Evolutionary conservation across 139 green algal species (phyloP), one percentile per base, ranked within the genome.

Genomic region (Desmodesmus armatus): DNA sequence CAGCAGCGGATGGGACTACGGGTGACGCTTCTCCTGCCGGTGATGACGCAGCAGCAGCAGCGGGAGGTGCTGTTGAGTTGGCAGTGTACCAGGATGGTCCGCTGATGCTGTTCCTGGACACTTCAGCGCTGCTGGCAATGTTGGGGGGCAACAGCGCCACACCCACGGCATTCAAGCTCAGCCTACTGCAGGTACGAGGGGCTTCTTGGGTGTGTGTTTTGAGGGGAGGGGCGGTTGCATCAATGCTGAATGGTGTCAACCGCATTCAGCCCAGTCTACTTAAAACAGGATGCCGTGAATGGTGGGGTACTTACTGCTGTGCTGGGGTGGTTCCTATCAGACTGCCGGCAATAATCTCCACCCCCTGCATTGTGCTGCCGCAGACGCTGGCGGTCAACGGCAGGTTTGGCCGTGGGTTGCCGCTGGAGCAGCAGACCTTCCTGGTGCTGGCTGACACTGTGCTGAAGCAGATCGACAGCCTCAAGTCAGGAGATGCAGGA

Each of bases 101-200:
- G 23, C 88, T 97, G 84, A 90, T 97, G 39, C 80, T 97, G 29
- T 94, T 97, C 66, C 90, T 91, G 0, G 94, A 97, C 85, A 97
- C 94, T 73, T 92, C 84, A 15, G 94, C 94, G 2, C 83, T 97
- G 58, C 81, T 97, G 78, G 47, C 84, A 47, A 95, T 97, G 91
- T 87, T 96, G 49, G 94, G 93, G 0, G 29, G 67, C 31, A 62
- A 74, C 25, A 17, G 71, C 1, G 60, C 76, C 3, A 87, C 75
- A 35, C 80, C 37, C 78, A 77, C 78, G 5, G 44, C 25, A 27
- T 70, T 87, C 79, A 90, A 79, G 0, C 51, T 92, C 17, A 72
- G 84, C n/a, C 58, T 85, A 75, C 76, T 82, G 82, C n/a, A n/a
- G n/a, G n/a, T n/a, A n/a, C n/a, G n/a, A n/a, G n/a, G n/a, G n/a